phyloP scores from a whole-genome alignment of 2,329 filamentous ascomycete genomes.

The Trichoderma koningii region DNA sequence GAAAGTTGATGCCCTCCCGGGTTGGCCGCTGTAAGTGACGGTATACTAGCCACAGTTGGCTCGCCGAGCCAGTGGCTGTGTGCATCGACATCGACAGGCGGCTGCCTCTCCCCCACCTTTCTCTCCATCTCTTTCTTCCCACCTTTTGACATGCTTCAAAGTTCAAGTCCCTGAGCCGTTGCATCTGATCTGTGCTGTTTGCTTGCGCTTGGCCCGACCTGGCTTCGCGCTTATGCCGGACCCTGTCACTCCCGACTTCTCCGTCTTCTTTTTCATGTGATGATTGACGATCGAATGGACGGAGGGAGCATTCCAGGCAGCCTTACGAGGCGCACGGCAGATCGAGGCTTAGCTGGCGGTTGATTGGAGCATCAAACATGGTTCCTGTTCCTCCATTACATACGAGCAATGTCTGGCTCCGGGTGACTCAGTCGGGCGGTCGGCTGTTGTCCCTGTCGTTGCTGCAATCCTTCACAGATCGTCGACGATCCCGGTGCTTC shows the following conservation, averaged over 20 bases:
- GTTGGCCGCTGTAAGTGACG: slow-evolving; percentile 2
- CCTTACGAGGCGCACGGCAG: slow-evolving; percentile 16
- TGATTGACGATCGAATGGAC: too few species aligned
- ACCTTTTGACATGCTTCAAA: too few species aligned
- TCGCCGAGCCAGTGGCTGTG: slow-evolving; percentile 4
- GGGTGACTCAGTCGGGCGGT: slow-evolving; percentile 16
- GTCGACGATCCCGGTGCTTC: too few species aligned
- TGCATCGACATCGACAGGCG: background rate
- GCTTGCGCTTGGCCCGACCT: background rate
- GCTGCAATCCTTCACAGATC: too few species aligned
- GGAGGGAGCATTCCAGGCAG: slow-evolving; percentile 1
- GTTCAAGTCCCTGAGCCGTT: background rate
- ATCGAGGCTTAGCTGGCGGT: slow-evolving; percentile 8
- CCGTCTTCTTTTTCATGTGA: too few species aligned
- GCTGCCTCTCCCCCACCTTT: slow-evolving; percentile 4
- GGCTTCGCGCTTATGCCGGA: slow-evolving; percentile 2
- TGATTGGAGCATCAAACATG: background rate
- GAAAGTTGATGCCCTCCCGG: background rate
- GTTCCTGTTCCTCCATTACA: background rate
- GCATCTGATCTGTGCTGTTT: background rate
- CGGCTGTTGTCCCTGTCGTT: too few species aligned
- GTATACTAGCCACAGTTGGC: slow-evolving; percentile 15
- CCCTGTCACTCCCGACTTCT: background rate
- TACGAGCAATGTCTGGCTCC: background rate
- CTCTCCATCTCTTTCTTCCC: too few species aligned